Percentiles rank a stretch among this genome's conserved stretches.
Conservation (phyloP, 495 filamentous ascomycete species). For the Cercophora newfieldiana region DNA sequence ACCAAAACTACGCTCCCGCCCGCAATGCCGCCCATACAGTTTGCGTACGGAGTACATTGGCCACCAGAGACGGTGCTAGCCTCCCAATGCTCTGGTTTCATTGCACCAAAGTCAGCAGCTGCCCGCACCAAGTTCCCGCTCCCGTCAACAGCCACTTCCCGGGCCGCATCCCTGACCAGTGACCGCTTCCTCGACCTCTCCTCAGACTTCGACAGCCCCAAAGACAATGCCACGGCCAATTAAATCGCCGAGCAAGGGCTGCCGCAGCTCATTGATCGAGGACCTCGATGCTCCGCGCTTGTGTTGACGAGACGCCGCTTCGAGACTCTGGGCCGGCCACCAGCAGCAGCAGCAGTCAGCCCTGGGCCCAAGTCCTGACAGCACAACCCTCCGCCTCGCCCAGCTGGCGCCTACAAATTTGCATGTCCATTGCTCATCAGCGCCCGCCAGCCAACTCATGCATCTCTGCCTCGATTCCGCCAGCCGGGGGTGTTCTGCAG, state of each 20-base stretch:
- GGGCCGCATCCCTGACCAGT: not conserved
- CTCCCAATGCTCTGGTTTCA: constrained; percentile 10
- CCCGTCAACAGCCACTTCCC: constrained; percentile 10
- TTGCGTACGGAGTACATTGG: too few relatives aligned
- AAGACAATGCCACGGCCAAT: not conserved
- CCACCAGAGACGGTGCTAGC: not conserved
- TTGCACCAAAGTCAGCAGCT: not conserved
- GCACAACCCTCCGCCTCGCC: not conserved
- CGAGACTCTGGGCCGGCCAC: not conserved
- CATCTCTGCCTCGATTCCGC: not conserved
- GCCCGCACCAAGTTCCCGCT: constrained; percentile 7
- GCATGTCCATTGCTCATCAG: not conserved
- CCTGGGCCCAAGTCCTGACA: not conserved
- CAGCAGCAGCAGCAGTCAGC: not conserved
- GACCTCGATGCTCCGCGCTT: not conserved
- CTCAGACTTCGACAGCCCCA: not conserved
- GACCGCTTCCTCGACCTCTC: constrained; percentile 5
- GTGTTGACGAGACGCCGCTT: not conserved
- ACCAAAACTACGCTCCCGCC: not conserved
- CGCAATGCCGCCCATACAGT: too few relatives aligned
- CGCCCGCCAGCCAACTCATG: not conserved
- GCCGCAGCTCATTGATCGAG: not conserved
- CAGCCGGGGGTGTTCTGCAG: not conserved
- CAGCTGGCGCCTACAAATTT: not conserved
- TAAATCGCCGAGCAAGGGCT: not conserved